Base-by-base conservation (phyloP, 225 moss, liverwort and hornwort species). In the Pleurozium schreberi region DNA sequence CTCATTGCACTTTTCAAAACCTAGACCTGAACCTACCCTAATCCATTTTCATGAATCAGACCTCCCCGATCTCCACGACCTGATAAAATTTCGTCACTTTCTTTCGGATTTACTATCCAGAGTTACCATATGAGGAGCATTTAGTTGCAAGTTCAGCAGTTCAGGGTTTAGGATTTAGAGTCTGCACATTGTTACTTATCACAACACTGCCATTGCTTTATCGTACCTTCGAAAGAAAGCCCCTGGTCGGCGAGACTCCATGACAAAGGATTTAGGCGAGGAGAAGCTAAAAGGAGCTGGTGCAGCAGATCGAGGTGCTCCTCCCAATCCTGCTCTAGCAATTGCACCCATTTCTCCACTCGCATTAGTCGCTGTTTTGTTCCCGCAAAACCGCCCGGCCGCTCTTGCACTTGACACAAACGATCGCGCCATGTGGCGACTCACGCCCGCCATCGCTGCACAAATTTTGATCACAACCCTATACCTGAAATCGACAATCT, bases 341-440 rank as follows among this genome's bases (percentile, higher is more conserved):
- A 76, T 80, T 53, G 80, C 85, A 63, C 75, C 79, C 42, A 43
- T 74, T 64, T 84, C 87, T 38, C 71, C 86, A n/a, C 47, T 73
- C 5, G 52, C 68, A 85, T 16, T 40, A 3, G 73, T 85, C 19
- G 73, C 74, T 31, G 84, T 40, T 59, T 85, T 92, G 88, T 33
- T 87, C 22, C 91, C 91, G 73, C 87, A 90, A 57, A 90, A 88
- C n/a, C 91, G 87, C 47, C 86, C 87, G 27, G 85, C 91, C 52
- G 90, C 90, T 88, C 90, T 91, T 34, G 91, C 89, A 19, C 50
- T 83, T 6, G 90, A 89, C 36, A 34, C 83, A 33, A 91, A 75
- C 50, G 92, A 91, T 69, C 93, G 90, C 55, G 83, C 85, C 90
- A 91, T 91, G 34, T 92, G 88, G 62, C 92, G 91, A 82, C 91